Evolutionary conservation across 257 asterid species (phyloP).

Genomic region (Gentiana dahurica): DNA sequence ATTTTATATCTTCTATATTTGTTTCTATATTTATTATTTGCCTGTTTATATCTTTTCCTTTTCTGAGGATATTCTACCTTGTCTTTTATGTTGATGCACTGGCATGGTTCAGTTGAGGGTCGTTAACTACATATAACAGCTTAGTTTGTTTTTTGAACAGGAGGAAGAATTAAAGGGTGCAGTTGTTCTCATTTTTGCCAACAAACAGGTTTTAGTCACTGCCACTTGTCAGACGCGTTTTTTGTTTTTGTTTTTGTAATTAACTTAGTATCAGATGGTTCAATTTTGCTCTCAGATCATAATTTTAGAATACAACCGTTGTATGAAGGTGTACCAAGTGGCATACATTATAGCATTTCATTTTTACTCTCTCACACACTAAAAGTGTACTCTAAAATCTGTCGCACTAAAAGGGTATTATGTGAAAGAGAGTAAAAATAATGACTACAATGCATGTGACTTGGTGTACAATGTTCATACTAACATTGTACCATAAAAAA

Average conservation of each 20-base stretch:
- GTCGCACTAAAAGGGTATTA: too few relatives aligned
- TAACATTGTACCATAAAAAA: neutral
- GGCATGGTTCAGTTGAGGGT: neutral
- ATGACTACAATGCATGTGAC: neutral
- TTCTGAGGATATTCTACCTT: too few relatives aligned
- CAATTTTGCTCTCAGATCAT: neutral
- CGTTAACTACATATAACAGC: neutral
- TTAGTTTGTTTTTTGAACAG: constrained; percentile 14
- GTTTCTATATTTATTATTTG: too few relatives aligned
- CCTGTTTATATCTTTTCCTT: too few relatives aligned
- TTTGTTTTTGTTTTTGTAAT: neutral
- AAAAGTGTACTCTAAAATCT: too few relatives aligned
- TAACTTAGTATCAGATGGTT: neutral
- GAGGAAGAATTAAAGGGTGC: constrained; percentile 48
- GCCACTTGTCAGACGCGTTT: constrained; percentile 2
- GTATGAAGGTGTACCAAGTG: too few relatives aligned
- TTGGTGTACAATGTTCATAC: too few relatives aligned
- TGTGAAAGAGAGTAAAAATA: too few relatives aligned
- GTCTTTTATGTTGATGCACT: too few relatives aligned
- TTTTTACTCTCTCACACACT: too few relatives aligned
- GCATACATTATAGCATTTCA: too few relatives aligned
- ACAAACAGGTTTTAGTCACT: constrained; percentile 26
- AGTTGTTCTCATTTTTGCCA: constrained; percentile 38
- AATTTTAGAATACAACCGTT: neutral
- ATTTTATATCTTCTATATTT: neutral